Evolutionary conservation across 208 protist genomes (phyloP), one percentile per base, ranked within the genome.

Genomic region (Wallacemonas sp.): DNA sequence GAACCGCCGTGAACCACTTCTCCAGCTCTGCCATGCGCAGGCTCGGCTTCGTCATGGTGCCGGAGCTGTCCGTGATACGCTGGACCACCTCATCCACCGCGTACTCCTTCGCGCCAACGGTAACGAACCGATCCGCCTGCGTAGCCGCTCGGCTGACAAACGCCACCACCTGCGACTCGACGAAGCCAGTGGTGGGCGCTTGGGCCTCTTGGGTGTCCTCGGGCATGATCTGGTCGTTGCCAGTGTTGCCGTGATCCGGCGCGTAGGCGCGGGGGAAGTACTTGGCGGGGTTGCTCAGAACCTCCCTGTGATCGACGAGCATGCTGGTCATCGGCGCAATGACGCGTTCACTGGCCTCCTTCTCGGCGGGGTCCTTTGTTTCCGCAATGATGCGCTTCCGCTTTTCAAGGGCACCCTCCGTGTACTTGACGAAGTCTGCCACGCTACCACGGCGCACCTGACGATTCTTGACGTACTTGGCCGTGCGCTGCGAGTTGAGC

Each of bases 51-150:
- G 69, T 61, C 17, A 64, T 62, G 58, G 33, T 57, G 29, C 61
- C 61, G 34, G 36, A 55, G 46, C 9, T 27, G 24, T 50, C 29
- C 17, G n/a, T 39, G 24, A 60, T 69, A 33, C 39, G 48, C 36
- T 46, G 36, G 17, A 89, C 65, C 46, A 85, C 66, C 66, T 89
- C 83, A 44, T 85, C 79, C 62, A 86, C 46, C 1, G 59, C 58
- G 52, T 75, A 84, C 41, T 86, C 76, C 37, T 75, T 68, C 21
- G 59, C 64, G 32, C 67, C 72, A 2, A 79, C 54, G 9, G 41
- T 42, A 1, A 83, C 41, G 61, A 66, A 53, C 30, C 73, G 68
- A 1, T 59, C 74, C 1, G 37, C 57, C 12, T 46, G 52, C n/a
- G 44, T 37, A 1, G 70, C 62, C 3, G 60, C 52, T 21, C 66